Evolutionary conservation across 2,329 filamentous ascomycete species (phyloP), one percentile per base, ranked within the genome.

Genomic region (Cytospora paraplurivora): DNA sequence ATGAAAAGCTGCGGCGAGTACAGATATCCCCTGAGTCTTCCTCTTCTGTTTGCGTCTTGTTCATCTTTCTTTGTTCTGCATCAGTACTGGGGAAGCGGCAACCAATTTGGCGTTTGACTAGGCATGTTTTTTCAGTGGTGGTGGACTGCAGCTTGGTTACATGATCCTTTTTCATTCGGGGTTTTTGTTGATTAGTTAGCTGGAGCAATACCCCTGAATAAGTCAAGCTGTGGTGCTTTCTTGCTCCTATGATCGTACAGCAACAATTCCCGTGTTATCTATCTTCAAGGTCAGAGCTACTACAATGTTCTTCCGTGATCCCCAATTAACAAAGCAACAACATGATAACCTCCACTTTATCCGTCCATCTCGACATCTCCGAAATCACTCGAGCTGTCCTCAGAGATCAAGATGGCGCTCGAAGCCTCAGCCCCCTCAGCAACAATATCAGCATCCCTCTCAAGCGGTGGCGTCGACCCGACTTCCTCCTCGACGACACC

Each of bases 181-280:
- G 6, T 7, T 61, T 27, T 61, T 27, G 37, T 50, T 55, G 37
- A 55, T 27, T 55, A 38, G 41, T 37, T 38, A 50, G n/a, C 33
- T 44, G 8, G 7, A 49, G 38, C 51, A 61, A 54, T 59, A 59
- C 57, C 57, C 49, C 44, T 60, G 56, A 59, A 53, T 38, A 61
- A 47, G 32, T 49, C 13, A 49, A 49, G 54, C 50, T 41, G 47
- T 38, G 17, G 54, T 37, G n/a, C 15, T 49, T 7, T 49, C 4
- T 44, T 38, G n/a, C 17, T 11, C 12, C 17, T 2, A 33, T 15
- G 10, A n/a, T 6, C 17, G 11, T 41, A 41, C 17, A 17, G 17
- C 38, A 41, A 17, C 38, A 4, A 10, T 52, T 10, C 49, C 47
- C 47, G 21, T 51, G 19, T 15, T 34, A 6, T 44, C 27, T 15